phyloP scores from a whole-genome alignment of 129 eudicot genomes.

The Kitagawia praeruptora region DNA sequence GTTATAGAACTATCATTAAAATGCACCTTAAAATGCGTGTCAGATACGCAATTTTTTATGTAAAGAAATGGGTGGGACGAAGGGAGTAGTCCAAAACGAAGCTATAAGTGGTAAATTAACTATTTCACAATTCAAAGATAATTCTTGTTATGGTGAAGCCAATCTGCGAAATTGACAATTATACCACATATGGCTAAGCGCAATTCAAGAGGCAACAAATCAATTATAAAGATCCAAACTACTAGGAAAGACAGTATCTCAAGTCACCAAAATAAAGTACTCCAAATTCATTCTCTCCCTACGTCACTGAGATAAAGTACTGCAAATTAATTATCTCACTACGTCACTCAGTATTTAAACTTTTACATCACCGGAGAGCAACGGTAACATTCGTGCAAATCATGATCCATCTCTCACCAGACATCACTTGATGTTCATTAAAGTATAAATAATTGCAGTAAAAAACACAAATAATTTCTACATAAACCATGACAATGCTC shows the following conservation, averaged over 20 bases:
- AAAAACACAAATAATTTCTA: neutral
- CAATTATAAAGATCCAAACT: neutral
- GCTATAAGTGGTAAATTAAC: neutral
- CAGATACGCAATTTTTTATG: too few species aligned
- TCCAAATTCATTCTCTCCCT: neutral
- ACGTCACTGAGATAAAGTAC: neutral
- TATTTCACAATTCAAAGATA: neutral
- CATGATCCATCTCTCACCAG: neutral
- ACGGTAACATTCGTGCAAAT: neutral
- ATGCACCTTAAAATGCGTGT: too few species aligned
- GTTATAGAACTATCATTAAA: too few species aligned
- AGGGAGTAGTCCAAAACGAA: neutral
- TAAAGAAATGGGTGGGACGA: too few species aligned
- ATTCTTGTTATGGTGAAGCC: neutral
- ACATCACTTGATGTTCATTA: neutral
- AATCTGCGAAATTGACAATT: neutral
- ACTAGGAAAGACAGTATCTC: neutral
- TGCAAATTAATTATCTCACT: neutral
- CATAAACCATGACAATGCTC: neutral
- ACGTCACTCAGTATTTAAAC: neutral
- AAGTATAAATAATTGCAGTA: too few species aligned
- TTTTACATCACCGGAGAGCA: neutral
- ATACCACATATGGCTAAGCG: neutral
- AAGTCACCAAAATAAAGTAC: neutral
- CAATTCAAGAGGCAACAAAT: neutral